A percentile compares a stretch with the other conserved stretches of the same genome.
These are phyloP conservation scores for Didymella sp. DNA, from an alignment of 2,329 filamentous ascomycete genomes.

Conservation along the genomic window DNA sequence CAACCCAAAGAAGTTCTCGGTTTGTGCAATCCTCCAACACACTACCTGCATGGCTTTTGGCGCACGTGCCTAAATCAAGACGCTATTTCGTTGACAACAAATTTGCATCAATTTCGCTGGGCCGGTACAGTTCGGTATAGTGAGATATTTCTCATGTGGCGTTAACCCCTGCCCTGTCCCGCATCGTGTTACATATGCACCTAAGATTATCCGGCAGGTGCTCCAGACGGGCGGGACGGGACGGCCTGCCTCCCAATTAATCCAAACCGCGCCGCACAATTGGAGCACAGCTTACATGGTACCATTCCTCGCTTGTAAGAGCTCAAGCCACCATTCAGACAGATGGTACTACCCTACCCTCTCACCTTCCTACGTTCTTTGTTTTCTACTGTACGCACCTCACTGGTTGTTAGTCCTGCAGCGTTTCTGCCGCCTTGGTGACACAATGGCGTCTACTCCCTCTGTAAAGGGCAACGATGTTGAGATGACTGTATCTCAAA, in stretches of 20 bases:
- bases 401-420: not conserved
- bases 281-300: constrained; percentile 6
- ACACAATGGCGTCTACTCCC: constrained; percentile 19
- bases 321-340: not conserved
- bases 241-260: not conserved
- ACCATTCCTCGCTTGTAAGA: constrained; percentile 9
- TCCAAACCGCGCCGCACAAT: constrained; percentile 12
- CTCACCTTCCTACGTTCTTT: not conserved
- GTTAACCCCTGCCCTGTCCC: constrained; percentile 15
- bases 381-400: not conserved
- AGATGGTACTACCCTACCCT: constrained; percentile 2
- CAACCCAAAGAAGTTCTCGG: not conserved
- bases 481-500: constrained; percentile 19
- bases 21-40: not conserved
- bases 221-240: constrained; percentile 12
- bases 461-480: constrained; percentile 21
- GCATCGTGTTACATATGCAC: constrained; percentile 11
- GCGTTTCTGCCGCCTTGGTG: not conserved
- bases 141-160: constrained; percentile 2
- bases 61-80: not conserved
- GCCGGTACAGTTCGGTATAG: not conserved
- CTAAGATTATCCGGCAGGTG: constrained; percentile 25
- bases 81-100: not conserved
- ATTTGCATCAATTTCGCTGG: not conserved
- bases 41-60: not conserved